phyloP scores from a whole-genome alignment of 371 early-diverging fungal species.

The Ecytonucleospora hepatopenaei region DNA sequence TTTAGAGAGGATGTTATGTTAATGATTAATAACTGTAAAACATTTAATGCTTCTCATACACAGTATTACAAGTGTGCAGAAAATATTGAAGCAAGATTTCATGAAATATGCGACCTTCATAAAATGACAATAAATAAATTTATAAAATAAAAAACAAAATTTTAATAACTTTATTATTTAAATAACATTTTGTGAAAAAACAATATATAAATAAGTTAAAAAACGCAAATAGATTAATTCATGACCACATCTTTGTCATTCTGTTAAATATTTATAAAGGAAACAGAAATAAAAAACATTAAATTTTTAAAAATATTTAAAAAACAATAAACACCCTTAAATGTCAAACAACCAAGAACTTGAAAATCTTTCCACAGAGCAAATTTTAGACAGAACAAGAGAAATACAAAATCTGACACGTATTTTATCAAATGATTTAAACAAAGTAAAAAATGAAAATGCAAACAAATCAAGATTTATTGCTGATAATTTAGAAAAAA shows the following conservation, averaged over 20 bases:
- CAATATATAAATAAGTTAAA: too few species aligned
- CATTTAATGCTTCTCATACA: conserved; percentile 68
- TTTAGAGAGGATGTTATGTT: conserved; percentile 66
- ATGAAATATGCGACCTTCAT: conserved; percentile 21
- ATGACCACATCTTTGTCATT: too few species aligned
- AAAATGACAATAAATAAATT: conserved; percentile 4
- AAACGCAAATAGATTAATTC: too few species aligned
- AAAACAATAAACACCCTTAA: not conserved
- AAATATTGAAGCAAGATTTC: conserved; percentile 36
- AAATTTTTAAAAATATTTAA: too few species aligned
- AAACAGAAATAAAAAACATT: too few species aligned
- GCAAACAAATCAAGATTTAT: conserved; percentile 68
- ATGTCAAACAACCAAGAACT: conserved; percentile 20
- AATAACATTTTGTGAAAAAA: too few species aligned
- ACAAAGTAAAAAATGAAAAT: conserved; percentile 51
- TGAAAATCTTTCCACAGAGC: conserved; percentile 16
- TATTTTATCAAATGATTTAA: conserved; percentile 49
- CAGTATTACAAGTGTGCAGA: conserved; percentile 67
- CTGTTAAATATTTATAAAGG: too few species aligned
- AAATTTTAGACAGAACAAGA: conserved; percentile 33
- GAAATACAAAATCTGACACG: conserved; percentile 53
- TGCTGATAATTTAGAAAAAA: conserved; percentile 93
- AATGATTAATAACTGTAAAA: conserved; percentile 71
- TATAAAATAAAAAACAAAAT: not conserved
- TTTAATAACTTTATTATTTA: conserved; percentile 3